Base-by-base conservation (phyloP, 176 grass and related monocot genomes). In the Tillandsia fasciculata region DNA sequence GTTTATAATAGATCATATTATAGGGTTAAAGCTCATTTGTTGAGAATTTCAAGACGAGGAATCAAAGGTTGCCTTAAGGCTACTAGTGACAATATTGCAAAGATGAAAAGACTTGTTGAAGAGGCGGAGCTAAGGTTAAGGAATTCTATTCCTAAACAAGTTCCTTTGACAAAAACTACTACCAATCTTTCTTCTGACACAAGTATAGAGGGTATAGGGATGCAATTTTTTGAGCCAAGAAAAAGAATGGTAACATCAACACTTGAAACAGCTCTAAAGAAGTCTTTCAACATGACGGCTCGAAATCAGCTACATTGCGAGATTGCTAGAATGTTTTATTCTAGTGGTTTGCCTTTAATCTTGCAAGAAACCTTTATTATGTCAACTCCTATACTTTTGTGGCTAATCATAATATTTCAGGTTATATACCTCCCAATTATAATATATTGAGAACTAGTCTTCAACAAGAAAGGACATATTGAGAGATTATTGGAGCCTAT, bases 61-160 rank as follows among this genome's bases (percentile, higher is more conserved):
- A 67, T 76, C 29, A 76, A 53, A 65, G 18, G 26, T 50, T 76
- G 48, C 22, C 48, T 26, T 49, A 76, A 76, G 48, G 47, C 49
- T 11, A 26, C 63, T 4, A 76, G 50, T 2, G 9, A 33, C 4
- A 33, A 33, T 33, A 33, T 33, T 33, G 29, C 29, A 4, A 4
- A 33, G 4, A 33, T 33, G 48, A 42, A 66, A 77, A 47, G 48
- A 47, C 18, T 68, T 33, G 3, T 54, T 29, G 26, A 47, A 54
- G 2, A 56, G 50, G 2, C 59, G 29, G 3, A 53, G 52, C 3
- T 14, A 1, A 56, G 53, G 7, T 14, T n/a, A 0, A 56, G n/a
- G n/a, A 56, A n/a, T 56, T 56, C 13, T 3, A 17, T 56, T 1
- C 13, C 53, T 56, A 56, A 56, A 56, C 53, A 56, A 56, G n/a